These are phyloP conservation scores for Panaeolus papilionaceus DNA, from an alignment of 768 basidiomycete genomes.

Conservation along the genomic window DNA sequence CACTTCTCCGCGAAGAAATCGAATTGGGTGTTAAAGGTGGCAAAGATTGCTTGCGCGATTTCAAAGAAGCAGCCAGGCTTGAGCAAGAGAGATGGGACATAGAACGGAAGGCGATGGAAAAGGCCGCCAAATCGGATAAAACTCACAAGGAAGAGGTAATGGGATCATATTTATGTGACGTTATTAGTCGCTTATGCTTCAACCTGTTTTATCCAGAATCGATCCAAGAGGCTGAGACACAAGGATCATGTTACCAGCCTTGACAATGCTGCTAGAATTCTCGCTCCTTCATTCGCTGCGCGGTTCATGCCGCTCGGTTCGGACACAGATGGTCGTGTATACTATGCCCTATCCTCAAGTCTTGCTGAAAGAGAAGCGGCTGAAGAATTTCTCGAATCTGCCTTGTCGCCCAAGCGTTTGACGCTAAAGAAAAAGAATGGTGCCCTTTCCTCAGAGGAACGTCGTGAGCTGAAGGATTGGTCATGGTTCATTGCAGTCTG, in stretches of 20 bases:
- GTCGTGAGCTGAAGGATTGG: conserved; percentile 65
- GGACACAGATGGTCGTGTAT: conserved; percentile 70
- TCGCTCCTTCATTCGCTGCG: conserved; percentile 48
- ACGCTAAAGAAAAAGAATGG: conserved; percentile 50
- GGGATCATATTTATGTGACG: not conserved
- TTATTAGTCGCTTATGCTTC: conserved; percentile 6
- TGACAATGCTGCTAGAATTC: conserved; percentile 62
- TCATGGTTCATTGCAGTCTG: conserved; percentile 81
- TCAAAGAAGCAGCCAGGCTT: conserved; percentile 56
- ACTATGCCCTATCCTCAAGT: conserved; percentile 71
- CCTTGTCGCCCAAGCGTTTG: conserved; percentile 37
- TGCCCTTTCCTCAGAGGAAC: conserved; percentile 51
- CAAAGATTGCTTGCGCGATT: conserved; percentile 59
- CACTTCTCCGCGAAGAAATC: conserved; percentile 60
- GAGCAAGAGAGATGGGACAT: conserved; percentile 68
- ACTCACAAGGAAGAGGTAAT: conserved; percentile 34
- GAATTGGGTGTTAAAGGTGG: conserved; percentile 61
- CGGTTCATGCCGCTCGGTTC: conserved; percentile 71
- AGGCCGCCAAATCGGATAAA: conserved; percentile 30
- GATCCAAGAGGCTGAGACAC: conserved; percentile 52
- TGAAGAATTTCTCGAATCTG: conserved; percentile 43
- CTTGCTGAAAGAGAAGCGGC: conserved; percentile 61
- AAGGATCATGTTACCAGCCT: conserved; percentile 54
- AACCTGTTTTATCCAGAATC: conserved; percentile 40
- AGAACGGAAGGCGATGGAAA: conserved; percentile 41